Evolutionary conservation across 352 stramenopile species (phyloP), one percentile per base, ranked within the genome.

Genomic region (Pythium myriotylum): DNA sequence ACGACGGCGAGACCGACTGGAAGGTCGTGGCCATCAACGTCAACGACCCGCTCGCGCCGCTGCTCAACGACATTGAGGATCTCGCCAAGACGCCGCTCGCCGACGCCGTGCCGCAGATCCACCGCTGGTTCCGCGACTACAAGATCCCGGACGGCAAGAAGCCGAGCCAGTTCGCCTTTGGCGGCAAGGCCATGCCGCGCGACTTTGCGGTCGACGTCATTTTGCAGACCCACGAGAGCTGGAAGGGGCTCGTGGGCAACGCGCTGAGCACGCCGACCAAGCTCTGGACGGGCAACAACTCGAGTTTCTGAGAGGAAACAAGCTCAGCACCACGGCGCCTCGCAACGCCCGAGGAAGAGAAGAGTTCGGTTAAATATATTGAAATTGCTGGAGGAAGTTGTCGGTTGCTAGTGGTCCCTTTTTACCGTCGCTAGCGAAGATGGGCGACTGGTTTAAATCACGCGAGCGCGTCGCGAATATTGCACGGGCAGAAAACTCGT

Each of bases 81-180:
- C 71, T 94, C 3, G 67, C 71, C 42, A 83, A 92, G 67, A 86
- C 85, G 32, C 74, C 76, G 22, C 65, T 91, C 48, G 76, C 88
- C n/a, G 73, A 96, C 64, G 68, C 81, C 14, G 77, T 97, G 23
- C 48, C 70, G 4, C 56, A 82, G 19, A 74, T 91, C 50, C 82
- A 96, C 63, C 91, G 95, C 71, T 99, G 97, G 97, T 99, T 99
- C 82, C 84, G 97, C 48, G 98, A 98, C 94, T 99, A 99, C 86
- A 99, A 99, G 83, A 99, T 98, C 58, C 97, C 98, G 17, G 97
- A 99, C 78, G 97, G 98, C 53, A 99, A 99, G 84, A 96, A 96
- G 14, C 81, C 98, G 17, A 99, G 99, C 79, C 84, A 88, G 47
- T 99, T 99, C 76, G 97, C 97, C 52, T 99, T 99, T 59, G 92